These are phyloP conservation scores for Globisporangium carolinianum DNA, from an alignment of 352 stramenopile species.

Conservation along the genomic window DNA sequence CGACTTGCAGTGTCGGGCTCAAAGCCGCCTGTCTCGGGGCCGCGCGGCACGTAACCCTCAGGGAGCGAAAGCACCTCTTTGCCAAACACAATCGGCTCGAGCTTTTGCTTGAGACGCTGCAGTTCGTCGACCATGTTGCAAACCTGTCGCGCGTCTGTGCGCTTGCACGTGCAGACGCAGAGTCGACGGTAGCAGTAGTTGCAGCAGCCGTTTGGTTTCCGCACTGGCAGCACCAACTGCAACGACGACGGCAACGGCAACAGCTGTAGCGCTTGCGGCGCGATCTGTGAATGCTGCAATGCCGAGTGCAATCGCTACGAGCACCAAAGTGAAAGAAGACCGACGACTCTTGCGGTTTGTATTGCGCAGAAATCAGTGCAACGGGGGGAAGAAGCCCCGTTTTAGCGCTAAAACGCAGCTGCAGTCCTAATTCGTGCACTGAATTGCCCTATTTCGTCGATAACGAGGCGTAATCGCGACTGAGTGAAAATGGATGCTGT, in stretches of 20 bases:
- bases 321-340: background rate
- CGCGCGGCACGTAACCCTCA: constrained; percentile 60
- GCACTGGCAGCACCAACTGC: background rate
- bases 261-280: background rate
- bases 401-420: too few species aligned
- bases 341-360: background rate
- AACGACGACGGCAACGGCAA: background rate
- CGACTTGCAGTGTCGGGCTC: constrained; percentile 31
- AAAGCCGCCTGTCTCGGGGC: constrained; percentile 53
- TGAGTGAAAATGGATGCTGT: background rate
- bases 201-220: background rate
- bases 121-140: constrained; percentile 29
- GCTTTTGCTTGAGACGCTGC: constrained; percentile 49
- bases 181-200: background rate
- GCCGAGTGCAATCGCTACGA: background rate
- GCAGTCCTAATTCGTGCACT: too few species aligned
- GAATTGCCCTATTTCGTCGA: background rate
- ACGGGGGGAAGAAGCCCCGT: background rate
- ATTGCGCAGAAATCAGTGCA: background rate
- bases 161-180: background rate
- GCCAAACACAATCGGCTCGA: constrained; percentile 52
- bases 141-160: background rate
- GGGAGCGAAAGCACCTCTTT: constrained; percentile 42
- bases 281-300: background rate
- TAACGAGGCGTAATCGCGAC: too few species aligned